Evolutionary conservation across 345 rosid species (phyloP).

Genomic region (Erucastrum elatum): DNA sequence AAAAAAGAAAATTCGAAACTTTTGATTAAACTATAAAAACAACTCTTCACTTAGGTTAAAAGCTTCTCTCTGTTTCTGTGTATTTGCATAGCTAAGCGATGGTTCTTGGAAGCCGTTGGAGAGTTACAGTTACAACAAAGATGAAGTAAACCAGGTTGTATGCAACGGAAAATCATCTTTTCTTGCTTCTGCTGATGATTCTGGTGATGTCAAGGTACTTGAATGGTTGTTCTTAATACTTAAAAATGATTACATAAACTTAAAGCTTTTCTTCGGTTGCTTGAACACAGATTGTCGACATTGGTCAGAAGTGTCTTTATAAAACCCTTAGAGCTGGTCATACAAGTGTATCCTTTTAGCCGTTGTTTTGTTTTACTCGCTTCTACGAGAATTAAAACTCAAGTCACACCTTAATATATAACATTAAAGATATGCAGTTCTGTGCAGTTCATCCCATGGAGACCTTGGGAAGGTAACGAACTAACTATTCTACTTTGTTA

Average conservation of each 20-base stretch:
- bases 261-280: background rate
- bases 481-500: too few relatives aligned
- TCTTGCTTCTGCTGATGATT: constrained; percentile 86
- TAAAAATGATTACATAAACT: background rate
- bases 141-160: constrained; percentile 88
- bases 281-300: constrained; percentile 69
- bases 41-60: background rate
- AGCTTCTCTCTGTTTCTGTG: background rate
- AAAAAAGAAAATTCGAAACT: constrained; percentile 22
- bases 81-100: constrained; percentile 37
- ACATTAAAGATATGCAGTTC: constrained; percentile 72
- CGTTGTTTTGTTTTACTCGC: background rate
- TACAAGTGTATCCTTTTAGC: constrained; percentile 78
- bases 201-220: constrained; percentile 79
- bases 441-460: constrained; percentile 93
- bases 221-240: background rate
- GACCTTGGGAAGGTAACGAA: constrained; percentile 85
- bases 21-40: background rate
- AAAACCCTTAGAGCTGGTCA: constrained; percentile 89
- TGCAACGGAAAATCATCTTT: constrained; percentile 72
- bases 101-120: constrained; percentile 61
- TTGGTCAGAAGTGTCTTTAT: constrained; percentile 63
- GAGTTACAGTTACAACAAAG: constrained; percentile 71
- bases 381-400: background rate
- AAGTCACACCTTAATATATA: constrained; percentile 40